A percentile compares a stretch with the other conserved stretches of the same genome.
Evolutionary conservation across 352 stramenopile genomes (phyloP).

Genomic region (Globisporangium nunn): DNA sequence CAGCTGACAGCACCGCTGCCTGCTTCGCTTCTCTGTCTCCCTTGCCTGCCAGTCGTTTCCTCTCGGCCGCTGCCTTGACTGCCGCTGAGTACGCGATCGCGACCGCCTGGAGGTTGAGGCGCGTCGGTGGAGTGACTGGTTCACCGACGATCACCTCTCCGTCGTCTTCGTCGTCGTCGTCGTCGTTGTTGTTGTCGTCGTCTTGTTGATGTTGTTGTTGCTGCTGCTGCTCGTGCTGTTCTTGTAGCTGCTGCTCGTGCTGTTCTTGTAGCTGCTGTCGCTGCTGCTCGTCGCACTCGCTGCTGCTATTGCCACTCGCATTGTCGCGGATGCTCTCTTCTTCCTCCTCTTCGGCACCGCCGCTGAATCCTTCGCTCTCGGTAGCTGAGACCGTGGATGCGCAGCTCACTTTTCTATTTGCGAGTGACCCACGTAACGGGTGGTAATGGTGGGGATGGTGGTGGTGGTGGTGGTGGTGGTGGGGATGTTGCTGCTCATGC

Average conservation of each 20-base stretch:
- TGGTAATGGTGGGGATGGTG: too few relatives aligned
- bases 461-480: too few relatives aligned
- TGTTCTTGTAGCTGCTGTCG: constrained; percentile 7
- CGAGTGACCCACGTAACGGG: background rate
- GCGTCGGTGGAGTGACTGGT: constrained; percentile 2
- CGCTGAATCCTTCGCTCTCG: constrained; percentile 4
- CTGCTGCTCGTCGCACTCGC: constrained; percentile 20
- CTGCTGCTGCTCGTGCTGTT: constrained; percentile 9
- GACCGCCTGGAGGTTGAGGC: constrained; percentile 6
- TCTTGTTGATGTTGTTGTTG: background rate
- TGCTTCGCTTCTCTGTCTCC: background rate
- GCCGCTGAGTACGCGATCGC: constrained; percentile 3
- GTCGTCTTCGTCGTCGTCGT: background rate
- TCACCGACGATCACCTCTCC: background rate
- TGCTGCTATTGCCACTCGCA: constrained; percentile 6
- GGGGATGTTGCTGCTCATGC: background rate
- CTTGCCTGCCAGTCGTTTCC: background rate
- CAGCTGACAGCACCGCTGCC: too few relatives aligned
- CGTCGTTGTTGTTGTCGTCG: too few relatives aligned
- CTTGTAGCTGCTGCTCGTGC: background rate
- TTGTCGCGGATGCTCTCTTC: constrained; percentile 9
- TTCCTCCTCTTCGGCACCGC: constrained; percentile 8
- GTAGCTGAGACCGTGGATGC: constrained; percentile 31
- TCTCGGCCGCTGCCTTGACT: background rate
- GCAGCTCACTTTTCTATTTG: constrained; percentile 24